Percentiles rank a stretch among this genome's conserved stretches.
Evolutionary conservation across 2,329 filamentous ascomycete genomes (phyloP).

Genomic region (Colletotrichum shisoi): DNA sequence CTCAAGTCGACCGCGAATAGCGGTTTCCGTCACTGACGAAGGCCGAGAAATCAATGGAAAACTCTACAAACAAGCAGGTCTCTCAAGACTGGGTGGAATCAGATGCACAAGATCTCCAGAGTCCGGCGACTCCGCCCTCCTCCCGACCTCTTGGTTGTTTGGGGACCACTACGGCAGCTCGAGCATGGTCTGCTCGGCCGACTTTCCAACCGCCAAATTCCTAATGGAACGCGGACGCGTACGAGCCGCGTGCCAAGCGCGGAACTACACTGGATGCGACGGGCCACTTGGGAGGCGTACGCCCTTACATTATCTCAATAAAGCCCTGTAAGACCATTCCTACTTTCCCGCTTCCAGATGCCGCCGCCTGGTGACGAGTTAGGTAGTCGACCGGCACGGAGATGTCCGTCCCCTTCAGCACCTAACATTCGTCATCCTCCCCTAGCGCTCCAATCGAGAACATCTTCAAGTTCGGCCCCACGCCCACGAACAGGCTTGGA

Average conservation of each 20-base stretch:
- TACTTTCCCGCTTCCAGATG: not conserved
- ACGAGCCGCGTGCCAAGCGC: not conserved
- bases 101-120: not conserved
- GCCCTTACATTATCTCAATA: not conserved
- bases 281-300: not conserved
- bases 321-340: not conserved
- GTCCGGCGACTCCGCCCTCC: not conserved
- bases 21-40: not conserved
- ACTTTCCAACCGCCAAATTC: not conserved
- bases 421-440: conserved; percentile 47
- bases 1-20: not conserved
- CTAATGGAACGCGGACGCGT: not conserved
- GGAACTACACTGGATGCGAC: not conserved
- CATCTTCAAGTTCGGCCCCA: conserved; percentile 51
- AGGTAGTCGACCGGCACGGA: no score
- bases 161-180: not conserved
- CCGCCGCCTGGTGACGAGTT: not conserved
- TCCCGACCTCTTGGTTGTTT: not conserved
- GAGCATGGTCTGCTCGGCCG: not conserved
- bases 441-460: conserved; percentile 53
- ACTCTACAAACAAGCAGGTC: not conserved
- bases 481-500: conserved; percentile 59
- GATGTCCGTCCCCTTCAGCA: no score
- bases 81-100: not conserved
- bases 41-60: not conserved